Evolutionary conservation across 2,329 filamentous ascomycete species (phyloP).

Genomic region (Incumbomyces lentus): DNA sequence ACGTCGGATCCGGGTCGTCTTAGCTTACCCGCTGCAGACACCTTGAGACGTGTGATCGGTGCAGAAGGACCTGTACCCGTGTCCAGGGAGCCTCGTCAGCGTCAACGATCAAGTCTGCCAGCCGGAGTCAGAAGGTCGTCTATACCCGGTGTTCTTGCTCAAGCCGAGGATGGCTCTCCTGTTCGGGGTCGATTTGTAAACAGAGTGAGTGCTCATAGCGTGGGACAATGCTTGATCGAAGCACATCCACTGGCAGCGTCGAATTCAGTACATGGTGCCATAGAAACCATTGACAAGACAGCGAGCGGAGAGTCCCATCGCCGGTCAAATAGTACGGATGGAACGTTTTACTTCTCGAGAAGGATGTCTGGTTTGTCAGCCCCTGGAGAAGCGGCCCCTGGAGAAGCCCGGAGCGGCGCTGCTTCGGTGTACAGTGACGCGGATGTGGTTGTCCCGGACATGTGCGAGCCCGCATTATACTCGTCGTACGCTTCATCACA

Average conservation of each 20-base stretch:
- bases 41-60: constrained; percentile 3
- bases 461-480: not conserved
- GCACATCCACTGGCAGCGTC: constrained; percentile 12
- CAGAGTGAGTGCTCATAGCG: constrained; percentile 33
- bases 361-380: not conserved
- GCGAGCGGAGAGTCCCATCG: constrained; percentile 4
- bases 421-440: not conserved
- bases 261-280: constrained; percentile 8
- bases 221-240: constrained; percentile 19
- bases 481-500: not conserved
- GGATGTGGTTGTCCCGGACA: not conserved
- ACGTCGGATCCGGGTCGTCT: too few species aligned
- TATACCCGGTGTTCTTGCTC: constrained; percentile 23
- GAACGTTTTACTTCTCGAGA: too few species aligned
- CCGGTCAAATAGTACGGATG: too few species aligned
- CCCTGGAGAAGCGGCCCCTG: not conserved
- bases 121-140: constrained; percentile 12
- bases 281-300: constrained; percentile 13
- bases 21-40: not conserved
- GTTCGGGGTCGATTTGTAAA: constrained; percentile 32
- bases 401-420: not conserved
- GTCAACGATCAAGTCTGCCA: constrained; percentile 10
- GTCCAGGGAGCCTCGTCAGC: not conserved
- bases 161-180: constrained; percentile 32
- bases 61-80: not conserved